Evolutionary conservation across 1,284 basidiomycete genomes (phyloP).

Genomic region (Tremellales sp.): DNA sequence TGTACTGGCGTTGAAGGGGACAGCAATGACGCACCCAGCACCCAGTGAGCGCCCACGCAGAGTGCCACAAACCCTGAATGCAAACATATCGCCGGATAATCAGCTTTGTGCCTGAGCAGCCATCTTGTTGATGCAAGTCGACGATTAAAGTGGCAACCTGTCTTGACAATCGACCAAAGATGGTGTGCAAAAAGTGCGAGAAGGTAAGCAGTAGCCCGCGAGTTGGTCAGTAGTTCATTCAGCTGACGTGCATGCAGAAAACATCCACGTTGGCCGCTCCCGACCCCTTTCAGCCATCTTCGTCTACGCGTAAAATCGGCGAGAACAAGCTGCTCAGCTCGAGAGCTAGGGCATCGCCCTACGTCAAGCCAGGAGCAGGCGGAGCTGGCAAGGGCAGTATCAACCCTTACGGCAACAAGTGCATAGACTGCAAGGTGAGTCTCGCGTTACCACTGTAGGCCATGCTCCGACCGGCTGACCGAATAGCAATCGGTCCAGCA

Average conservation of each 20-base stretch:
- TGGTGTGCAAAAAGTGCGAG: constrained; percentile 51
- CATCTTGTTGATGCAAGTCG: no score
- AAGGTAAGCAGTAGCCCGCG: constrained; percentile 34
- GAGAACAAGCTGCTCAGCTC: constrained; percentile 49
- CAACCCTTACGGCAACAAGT: constrained; percentile 46
- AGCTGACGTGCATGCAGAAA: constrained; percentile 32
- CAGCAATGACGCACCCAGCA: no score
- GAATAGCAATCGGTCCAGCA: constrained; percentile 36
- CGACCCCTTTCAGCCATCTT: constrained; percentile 44
- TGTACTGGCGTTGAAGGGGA: no score
- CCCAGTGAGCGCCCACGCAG: no score
- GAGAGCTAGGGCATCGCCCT: constrained; percentile 34
- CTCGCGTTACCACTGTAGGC: neutral
- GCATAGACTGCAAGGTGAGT: constrained; percentile 47
- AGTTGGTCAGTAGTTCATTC: neutral
- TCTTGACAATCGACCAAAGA: no score
- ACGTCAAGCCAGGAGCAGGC: constrained; percentile 29
- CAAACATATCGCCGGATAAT: no score
- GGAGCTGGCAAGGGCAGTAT: constrained; percentile 24
- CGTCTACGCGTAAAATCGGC: constrained; percentile 46
- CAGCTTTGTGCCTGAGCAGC: no score
- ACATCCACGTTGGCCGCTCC: constrained; percentile 40
- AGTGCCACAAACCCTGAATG: no score
- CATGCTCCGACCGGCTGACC: neutral
- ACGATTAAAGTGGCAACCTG: no score